A percentile compares a stretch with the other conserved stretches of the same genome.
Conservation (phyloP, 805 yeast genomes). For the Yarrowia sp. region DNA sequence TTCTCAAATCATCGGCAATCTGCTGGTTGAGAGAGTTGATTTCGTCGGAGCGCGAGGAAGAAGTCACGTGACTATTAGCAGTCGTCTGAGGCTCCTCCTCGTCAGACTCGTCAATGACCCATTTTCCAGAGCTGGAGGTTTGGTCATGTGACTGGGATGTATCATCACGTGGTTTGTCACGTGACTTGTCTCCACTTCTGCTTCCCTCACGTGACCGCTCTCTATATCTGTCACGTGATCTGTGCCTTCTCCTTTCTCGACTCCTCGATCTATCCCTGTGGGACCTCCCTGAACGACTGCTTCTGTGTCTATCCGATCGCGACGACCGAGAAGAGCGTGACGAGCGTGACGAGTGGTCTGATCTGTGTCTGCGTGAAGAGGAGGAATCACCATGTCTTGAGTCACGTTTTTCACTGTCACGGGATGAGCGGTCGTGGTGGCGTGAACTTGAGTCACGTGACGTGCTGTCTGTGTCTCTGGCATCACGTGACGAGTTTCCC, state of each 20-base stretch:
- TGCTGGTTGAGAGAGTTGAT: slow-evolving; percentile 27
- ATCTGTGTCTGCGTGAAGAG: background rate
- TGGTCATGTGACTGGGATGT: background rate
- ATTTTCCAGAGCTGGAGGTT: slow-evolving; percentile 13
- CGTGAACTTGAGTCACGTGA: background rate
- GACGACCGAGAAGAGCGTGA: no score
- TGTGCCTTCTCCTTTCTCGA: slow-evolving; percentile 12
- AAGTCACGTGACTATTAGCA: no score
- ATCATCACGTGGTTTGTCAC: background rate
- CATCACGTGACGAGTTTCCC: background rate
- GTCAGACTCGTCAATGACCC: slow-evolving; percentile 22
- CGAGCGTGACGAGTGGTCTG: no score
- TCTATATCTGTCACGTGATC: background rate
- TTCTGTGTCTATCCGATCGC: background rate
- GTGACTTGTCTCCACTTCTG: background rate
- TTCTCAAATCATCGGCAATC: slow-evolving; percentile 12
- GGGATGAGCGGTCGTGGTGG: background rate
- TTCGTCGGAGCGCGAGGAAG: background rate
- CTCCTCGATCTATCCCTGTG: slow-evolving; percentile 10
- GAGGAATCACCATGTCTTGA: background rate
- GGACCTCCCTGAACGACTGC: background rate
- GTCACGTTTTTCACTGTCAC: no score
- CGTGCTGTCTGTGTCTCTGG: no score
- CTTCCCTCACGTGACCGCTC: slow-evolving; percentile 2
- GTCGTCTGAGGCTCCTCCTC: background rate